Evolutionary conservation across 225 moss, liverwort and hornwort species (phyloP).

Genomic region (Sphagnum contortum): DNA sequence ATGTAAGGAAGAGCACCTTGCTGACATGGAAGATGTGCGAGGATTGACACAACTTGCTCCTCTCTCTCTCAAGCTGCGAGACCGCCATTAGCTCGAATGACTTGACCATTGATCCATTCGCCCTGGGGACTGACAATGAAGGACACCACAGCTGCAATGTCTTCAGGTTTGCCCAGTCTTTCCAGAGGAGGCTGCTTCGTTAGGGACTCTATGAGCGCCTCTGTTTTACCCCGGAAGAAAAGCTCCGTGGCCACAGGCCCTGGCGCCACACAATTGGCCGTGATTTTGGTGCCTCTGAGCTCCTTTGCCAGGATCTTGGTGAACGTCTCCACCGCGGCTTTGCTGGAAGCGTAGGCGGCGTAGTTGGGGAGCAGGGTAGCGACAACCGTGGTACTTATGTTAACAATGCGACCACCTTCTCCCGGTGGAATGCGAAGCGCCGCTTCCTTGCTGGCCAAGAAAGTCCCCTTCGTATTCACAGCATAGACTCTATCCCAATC

Average conservation of each 20-base stretch:
- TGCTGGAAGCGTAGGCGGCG: conserved; percentile 15
- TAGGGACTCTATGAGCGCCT: conserved; percentile 8
- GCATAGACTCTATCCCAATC: conserved; percentile 24
- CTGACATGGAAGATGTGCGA: no score
- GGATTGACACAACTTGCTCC: no score
- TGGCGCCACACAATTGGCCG: conserved; percentile 28
- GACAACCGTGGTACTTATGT: conserved; percentile 10
- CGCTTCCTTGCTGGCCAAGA: conserved; percentile 22
- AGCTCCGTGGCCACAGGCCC: conserved; percentile 33
- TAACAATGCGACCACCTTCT: conserved; percentile 26
- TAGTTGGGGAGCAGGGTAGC: conserved; percentile 14
- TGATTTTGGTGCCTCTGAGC: conserved; percentile 19
- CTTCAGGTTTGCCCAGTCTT: conserved; percentile 25
- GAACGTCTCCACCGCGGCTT: conserved; percentile 35
- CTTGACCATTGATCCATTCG: conserved; percentile 41
- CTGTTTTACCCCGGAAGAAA: conserved; percentile 26
- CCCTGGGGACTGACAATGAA: conserved; percentile 21
- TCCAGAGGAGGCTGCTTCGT: conserved; percentile 9
- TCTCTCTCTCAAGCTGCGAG: background rate
- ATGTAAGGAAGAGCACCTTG: no score
- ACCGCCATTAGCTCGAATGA: conserved; percentile 32
- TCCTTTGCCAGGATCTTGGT: conserved; percentile 31
- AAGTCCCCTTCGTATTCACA: conserved; percentile 23
- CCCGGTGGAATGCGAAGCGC: conserved; percentile 4
- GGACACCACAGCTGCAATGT: conserved; percentile 18